Base-by-base conservation (phyloP, 2,329 filamentous ascomycete genomes). In the Ilyonectria mors-panacis region DNA sequence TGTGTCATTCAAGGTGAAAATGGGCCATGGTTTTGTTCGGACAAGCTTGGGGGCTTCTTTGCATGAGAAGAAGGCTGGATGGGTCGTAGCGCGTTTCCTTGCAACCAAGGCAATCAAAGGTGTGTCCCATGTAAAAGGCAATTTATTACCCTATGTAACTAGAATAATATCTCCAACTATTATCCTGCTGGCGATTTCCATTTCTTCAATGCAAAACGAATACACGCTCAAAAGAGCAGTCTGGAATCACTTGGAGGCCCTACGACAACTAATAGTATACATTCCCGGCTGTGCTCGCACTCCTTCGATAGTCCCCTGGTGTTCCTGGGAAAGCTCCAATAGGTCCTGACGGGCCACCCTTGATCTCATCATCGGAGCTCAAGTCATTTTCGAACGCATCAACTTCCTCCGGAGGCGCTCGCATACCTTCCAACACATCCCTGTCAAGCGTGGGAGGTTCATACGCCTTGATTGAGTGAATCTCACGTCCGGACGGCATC, bases 401-500 rank as follows among this genome's bases (percentile, higher is more conserved):
- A 4, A 77, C 75, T 15, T 72, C 73, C 6, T 80, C 78, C 13
- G 81, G 81, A 0, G 76, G 76, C 4, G 76, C 77, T 5, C 87
- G 84, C 88, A 91, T 90, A 2, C 83, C 82, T 57, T 91, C 88
- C 12, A 98, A 82, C 0, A 88, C 83, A 30, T 91, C 87, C 12
- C 86, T 84, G 48, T 92, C 92, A 12, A 98, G 81, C 1, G 81
- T 78, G 0, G 92, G 92, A 0, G 89, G 87, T 7, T 87, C 84
- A 73, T 91, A 98, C 1, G 89, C 85, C 75, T 91, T 91, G 39
- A 94, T 83, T 0, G 85, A 87, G 70, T 97, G 92, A 59, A 97
- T 94, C 75, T 98, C 95, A 69, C 95, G 89, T 2, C 95, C 95
- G 1, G 93, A 95, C 0, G 96, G 95, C 83, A 98, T 92, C 67